phyloP scores from a whole-genome alignment of 2,329 filamentous ascomycete species.

The Ophiostoma sp. region DNA sequence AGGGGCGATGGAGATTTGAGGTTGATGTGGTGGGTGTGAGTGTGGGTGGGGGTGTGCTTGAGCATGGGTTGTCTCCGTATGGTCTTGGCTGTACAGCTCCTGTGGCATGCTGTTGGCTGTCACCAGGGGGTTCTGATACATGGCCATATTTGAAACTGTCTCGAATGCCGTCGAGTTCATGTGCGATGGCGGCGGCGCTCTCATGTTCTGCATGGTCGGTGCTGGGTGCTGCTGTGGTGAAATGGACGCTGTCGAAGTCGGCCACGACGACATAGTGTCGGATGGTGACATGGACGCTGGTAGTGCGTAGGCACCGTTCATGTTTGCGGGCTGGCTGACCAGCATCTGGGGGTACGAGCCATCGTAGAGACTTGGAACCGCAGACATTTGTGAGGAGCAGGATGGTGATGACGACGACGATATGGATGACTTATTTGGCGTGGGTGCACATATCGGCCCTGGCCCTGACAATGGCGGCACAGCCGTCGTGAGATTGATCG shows the following conservation, averaged over 20 bases:
- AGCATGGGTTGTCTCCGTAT: not conserved
- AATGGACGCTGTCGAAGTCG: not conserved
- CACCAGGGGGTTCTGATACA: conserved; percentile 11
- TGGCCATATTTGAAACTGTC: conserved; percentile 8
- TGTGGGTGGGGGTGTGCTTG: not conserved
- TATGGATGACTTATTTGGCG: not conserved
- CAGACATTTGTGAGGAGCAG: not conserved
- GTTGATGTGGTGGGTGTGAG: not conserved
- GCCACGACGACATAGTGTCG: not conserved
- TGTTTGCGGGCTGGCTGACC: not conserved
- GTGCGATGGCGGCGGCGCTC: not conserved
- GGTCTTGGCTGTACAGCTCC: conserved; percentile 1
- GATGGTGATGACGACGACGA: conserved; percentile 1
- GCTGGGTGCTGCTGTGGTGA: conserved; percentile 7
- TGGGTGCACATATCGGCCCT: not conserved
- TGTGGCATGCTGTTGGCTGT: not conserved
- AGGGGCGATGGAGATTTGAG: not conserved
- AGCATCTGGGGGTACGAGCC: not conserved
- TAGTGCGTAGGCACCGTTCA: not conserved
- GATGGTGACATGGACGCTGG: not conserved
- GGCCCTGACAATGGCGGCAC: conserved; percentile 4
- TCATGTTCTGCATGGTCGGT: not conserved
- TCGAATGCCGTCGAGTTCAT: not conserved
- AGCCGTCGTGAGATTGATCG: conserved; percentile 2
- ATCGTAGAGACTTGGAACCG: not conserved